These are phyloP conservation scores for Tylopilus sp. DNA, from an alignment of 768 basidiomycete genomes.

Conservation along the genomic window DNA sequence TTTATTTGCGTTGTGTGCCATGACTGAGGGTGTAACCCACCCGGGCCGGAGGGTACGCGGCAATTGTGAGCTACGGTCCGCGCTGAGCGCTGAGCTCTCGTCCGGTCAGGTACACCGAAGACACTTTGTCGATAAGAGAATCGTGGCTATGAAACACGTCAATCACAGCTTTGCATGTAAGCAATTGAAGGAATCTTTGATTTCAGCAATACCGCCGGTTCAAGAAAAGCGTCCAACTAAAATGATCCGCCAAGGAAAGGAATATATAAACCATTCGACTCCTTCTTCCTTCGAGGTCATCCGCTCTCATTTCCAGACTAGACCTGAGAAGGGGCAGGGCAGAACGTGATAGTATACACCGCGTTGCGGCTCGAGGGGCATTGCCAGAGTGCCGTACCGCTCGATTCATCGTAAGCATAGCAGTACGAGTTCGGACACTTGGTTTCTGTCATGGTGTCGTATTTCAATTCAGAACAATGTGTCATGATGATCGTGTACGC, in stretches of 20 bases:
- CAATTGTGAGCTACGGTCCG: too few relatives aligned
- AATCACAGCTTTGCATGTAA: not conserved
- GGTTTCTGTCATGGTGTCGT: conserved; percentile 26
- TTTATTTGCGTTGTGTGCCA: not conserved
- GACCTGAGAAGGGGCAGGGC: conserved; percentile 28
- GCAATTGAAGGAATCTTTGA: not conserved
- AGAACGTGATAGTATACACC: conserved; percentile 46
- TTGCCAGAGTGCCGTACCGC: conserved; percentile 42
- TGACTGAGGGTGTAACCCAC: not conserved
- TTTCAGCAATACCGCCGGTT: not conserved
- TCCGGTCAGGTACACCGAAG: not conserved
- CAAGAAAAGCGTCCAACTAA: not conserved
- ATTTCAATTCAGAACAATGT: not conserved
- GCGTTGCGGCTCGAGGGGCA: conserved; percentile 36
- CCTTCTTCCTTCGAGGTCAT: not conserved
- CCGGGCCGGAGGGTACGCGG: not conserved
- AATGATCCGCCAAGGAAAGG: not conserved
- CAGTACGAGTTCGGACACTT: conserved; percentile 47
- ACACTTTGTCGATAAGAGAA: not conserved
- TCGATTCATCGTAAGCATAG: conserved; percentile 47
- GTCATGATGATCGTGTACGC: conserved; percentile 3
- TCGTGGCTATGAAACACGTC: not conserved
- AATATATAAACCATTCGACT: not conserved
- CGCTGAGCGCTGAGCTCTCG: too few relatives aligned
- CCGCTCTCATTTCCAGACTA: not conserved